Base-by-base conservation (phyloP, 257 asterid species). In the Eustoma russellianum region DNA sequence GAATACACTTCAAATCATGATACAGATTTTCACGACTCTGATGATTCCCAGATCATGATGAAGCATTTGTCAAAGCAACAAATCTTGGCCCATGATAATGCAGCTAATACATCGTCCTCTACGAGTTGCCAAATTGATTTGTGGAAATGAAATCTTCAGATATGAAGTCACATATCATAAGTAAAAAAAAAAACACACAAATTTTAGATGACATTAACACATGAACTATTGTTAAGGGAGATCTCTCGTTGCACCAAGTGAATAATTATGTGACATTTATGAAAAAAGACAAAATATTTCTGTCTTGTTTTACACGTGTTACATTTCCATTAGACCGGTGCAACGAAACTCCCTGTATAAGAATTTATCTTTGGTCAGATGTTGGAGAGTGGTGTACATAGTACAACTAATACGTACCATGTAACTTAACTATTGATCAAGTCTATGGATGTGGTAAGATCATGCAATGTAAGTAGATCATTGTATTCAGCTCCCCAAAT, bases 31-130 rank as follows among this genome's bases (percentile, higher is more conserved):
- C 66, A 65, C 1, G 58, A 44, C 50, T 14, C 59, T 4, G 70
- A 67, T 15, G 76, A 68, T 33, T 61, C 81, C 2, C 55, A 56
- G 53, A 7, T 50, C 63, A 68, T 73, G 17, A 56, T 62, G 24
- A 66, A 56, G n/a, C 56, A 74, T 9, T 44, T 73, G 66, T 67
- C 64, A 47, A 69, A 59, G 46, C 74, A 70, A 50, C 77, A 78
- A 64, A 24, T 24, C 30, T 44, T 73, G 65, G 77, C 61, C 7
- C 63, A 48, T 17, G 82, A 81, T 57, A 77, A 58, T 46, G 30
- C 30, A 24, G 73, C 73, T 28, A 62, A 85, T 2, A 69, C 85
- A 1, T 73, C 85, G 11, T 73, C 82, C 33, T 74, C 86, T 0
- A 24, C 30, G 30, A 70, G 75, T 35, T 75, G 77, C 51, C 83